A percentile compares a stretch with the other conserved stretches of the same genome.
These are phyloP conservation scores for Actinidia arguta DNA, from an alignment of 179 eudicot genomes.

Conservation along the genomic window DNA sequence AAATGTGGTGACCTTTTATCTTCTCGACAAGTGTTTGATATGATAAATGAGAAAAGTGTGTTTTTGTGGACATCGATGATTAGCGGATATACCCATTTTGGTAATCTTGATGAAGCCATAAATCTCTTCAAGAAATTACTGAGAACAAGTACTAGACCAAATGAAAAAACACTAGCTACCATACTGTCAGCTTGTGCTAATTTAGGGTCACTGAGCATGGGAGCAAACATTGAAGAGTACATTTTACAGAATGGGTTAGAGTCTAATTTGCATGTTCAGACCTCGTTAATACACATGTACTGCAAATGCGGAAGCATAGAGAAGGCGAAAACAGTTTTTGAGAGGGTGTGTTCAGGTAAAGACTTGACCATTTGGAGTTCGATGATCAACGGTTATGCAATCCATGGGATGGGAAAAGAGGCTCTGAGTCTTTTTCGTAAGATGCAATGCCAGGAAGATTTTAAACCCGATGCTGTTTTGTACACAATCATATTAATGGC, in stretches of 20 bases:
- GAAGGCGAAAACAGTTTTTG: conserved; percentile 6
- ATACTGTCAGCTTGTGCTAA: conserved; percentile 16
- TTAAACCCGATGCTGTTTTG: conserved; percentile 5
- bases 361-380: conserved; percentile 16
- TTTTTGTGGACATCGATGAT: conserved; percentile 15
- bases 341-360: neutral
- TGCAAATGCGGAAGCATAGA: conserved; percentile 17
- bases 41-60: neutral
- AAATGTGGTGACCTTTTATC: conserved; percentile 13
- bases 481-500: conserved; percentile 1
- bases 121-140: neutral
- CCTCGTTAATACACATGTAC: conserved; percentile 14
- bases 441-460: conserved; percentile 6
- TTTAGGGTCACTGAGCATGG: conserved; percentile 12
- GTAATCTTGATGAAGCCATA: conserved; percentile 12
- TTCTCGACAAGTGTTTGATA: neutral
- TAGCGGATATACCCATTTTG: conserved; percentile 9
- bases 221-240: conserved; percentile 11
- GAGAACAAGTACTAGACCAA: neutral
- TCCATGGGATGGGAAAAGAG: conserved; percentile 19
- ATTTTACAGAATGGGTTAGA: neutral
- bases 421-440: conserved; percentile 9
- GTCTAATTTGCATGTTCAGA: conserved; percentile 8
- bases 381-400: conserved; percentile 16
- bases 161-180: conserved; percentile 12